A percentile compares a stretch with the other conserved stretches of the same genome.
Conservation (phyloP, 345 rosid species). For the Brassica juncea region DNA sequence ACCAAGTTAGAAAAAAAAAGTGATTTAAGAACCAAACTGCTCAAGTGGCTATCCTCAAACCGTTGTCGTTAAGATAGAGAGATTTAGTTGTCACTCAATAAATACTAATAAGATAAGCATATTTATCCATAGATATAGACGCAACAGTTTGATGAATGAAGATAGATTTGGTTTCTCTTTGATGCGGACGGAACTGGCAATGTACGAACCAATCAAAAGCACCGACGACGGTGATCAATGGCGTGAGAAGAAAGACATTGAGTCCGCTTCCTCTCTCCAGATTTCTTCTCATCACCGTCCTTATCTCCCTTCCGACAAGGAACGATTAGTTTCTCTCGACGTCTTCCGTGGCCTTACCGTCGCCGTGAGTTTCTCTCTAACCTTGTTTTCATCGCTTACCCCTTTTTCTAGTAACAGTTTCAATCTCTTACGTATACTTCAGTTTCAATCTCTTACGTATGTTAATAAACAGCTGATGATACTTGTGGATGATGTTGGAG, state of each 20-base stretch:
- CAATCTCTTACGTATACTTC: not conserved
- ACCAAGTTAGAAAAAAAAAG: not conserved
- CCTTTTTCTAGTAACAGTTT: not conserved
- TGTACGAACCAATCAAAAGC: conserved; percentile 38
- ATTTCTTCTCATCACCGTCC: conserved; percentile 29
- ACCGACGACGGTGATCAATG: conserved; percentile 24
- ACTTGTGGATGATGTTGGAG: conserved; percentile 82
- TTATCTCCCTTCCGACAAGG: conserved; percentile 24
- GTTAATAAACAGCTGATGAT: conserved; percentile 73
- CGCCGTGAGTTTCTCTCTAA: conserved; percentile 16
- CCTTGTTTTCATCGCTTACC: conserved; percentile 1
- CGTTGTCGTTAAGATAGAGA: conserved; percentile 12
- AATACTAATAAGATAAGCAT: not conserved
- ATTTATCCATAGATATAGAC: not conserved
- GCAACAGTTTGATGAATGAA: not conserved
- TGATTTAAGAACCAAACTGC: not conserved
- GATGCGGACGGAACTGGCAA: conserved; percentile 24
- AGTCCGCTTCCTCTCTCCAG: conserved; percentile 42
- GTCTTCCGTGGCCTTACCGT: conserved; percentile 79
- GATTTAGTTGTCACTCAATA: not conserved
- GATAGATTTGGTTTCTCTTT: conserved; percentile 1
- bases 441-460: not conserved
- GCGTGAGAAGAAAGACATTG: conserved; percentile 31
- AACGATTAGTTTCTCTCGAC: conserved; percentile 63
- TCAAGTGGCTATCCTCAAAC: conserved; percentile 13